These are phyloP conservation scores for Ascochyta fabae DNA, from an alignment of 2,329 filamentous ascomycete genomes.

Conservation along the genomic window DNA sequence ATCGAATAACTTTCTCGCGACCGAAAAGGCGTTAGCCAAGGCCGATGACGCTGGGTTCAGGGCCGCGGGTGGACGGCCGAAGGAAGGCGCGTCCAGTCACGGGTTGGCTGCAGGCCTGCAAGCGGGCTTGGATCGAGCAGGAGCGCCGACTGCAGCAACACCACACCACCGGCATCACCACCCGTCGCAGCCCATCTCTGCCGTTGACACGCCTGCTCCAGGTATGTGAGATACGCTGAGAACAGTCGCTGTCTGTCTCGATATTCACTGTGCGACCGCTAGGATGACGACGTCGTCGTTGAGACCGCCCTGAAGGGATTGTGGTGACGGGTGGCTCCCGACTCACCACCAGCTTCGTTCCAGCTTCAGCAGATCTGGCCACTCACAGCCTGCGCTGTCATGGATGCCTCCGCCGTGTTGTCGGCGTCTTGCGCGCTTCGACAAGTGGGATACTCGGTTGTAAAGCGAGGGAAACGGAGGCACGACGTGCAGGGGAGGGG, in stretches of 20 bases:
- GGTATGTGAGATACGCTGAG: constrained; percentile 14
- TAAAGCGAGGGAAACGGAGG: background rate
- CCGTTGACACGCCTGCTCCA: constrained; percentile 4
- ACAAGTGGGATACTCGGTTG: background rate
- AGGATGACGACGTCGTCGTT: constrained; percentile 10
- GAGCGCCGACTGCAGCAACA: constrained; percentile 19
- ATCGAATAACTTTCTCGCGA: constrained; percentile 30
- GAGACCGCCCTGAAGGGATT: constrained; percentile 13
- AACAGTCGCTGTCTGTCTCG: background rate
- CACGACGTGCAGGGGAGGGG: background rate
- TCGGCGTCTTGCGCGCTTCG: background rate
- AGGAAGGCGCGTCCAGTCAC: constrained; percentile 11
- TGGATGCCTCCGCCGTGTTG: background rate
- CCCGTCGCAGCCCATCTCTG: constrained; percentile 6
- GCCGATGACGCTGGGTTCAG: constrained; percentile 17
- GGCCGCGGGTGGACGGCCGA: background rate
- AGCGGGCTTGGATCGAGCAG: constrained; percentile 8
- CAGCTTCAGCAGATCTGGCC: background rate
- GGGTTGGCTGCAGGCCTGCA: constrained; percentile 3
- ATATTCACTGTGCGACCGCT: constrained; percentile 15
- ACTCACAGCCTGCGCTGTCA: background rate
- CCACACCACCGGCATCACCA: constrained; percentile 13
- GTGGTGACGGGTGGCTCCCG: background rate
- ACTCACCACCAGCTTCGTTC: constrained; percentile 1
- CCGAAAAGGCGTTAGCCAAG: constrained; percentile 21